A percentile compares a stretch with the other conserved stretches of the same genome.
phyloP scores from a whole-genome alignment of 2,329 filamentous ascomycete genomes.

The Fusarium coffeatum region DNA sequence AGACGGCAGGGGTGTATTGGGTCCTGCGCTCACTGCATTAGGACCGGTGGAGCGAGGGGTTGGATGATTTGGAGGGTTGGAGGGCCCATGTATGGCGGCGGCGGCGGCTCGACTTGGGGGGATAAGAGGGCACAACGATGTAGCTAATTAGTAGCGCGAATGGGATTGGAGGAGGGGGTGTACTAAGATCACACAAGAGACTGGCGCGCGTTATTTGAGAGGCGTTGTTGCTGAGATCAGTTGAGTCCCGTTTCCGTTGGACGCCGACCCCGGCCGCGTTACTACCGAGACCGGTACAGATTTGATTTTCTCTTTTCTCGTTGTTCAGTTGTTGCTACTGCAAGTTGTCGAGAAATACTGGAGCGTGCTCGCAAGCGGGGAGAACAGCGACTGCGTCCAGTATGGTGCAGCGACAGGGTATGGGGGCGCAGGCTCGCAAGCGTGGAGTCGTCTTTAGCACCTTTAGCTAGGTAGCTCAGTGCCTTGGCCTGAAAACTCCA shows the following conservation, averaged over 20 bases:
- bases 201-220: conserved; percentile 40
- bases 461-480: conserved; percentile 17
- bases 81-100: conserved; percentile 46
- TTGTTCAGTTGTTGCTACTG: conserved; percentile 39
- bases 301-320: conserved; percentile 35
- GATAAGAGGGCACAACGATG: conserved; percentile 44
- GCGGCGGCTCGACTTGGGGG: conserved; percentile 49
- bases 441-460: conserved; percentile 33
- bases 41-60: conserved; percentile 48
- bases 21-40: conserved; percentile 46
- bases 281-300: conserved; percentile 35
- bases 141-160: conserved; percentile 41
- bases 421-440: conserved; percentile 33
- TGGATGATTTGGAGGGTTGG: conserved; percentile 46
- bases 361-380: conserved; percentile 31
- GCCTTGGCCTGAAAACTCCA: conserved; percentile 35
- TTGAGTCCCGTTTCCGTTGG: conserved; percentile 40
- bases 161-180: conserved; percentile 45
- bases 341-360: conserved; percentile 34
- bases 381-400: conserved; percentile 26
- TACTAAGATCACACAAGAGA: conserved; percentile 38
- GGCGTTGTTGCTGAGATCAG: conserved; percentile 40
- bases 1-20: conserved; percentile 48
- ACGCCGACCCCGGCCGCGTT: conserved; percentile 45
- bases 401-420: conserved; percentile 27